phyloP scores from a whole-genome alignment of 2,329 filamentous ascomycete genomes.

The Trichoderma lentiforme region DNA sequence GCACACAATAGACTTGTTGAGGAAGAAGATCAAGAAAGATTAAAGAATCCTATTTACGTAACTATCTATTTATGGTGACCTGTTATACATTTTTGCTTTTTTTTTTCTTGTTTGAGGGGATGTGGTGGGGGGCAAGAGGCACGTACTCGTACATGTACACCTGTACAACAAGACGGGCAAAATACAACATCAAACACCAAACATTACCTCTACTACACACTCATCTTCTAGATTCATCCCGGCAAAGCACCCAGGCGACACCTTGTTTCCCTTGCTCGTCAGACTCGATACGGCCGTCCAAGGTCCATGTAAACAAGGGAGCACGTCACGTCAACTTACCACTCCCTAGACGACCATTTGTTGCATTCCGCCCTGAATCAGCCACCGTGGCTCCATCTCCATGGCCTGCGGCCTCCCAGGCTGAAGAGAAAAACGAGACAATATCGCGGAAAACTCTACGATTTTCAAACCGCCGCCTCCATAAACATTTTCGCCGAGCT shows the following conservation, averaged over 20 bases:
- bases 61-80: too few species aligned
- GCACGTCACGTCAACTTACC: not conserved
- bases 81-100: too few species aligned
- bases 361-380: slow-evolving; percentile 1
- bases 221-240: not conserved
- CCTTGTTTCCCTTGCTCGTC: not conserved
- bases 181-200: not conserved
- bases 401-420: not conserved
- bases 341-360: not conserved
- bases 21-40: not conserved
- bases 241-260: not conserved
- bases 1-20: not conserved
- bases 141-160: not conserved
- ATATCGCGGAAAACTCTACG: not conserved
- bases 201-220: not conserved
- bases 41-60: too few species aligned
- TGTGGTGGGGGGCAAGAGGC: not conserved
- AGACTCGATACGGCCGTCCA: not conserved
- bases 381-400: not conserved
- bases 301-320: not conserved
- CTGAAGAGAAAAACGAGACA: not conserved
- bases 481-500: not conserved
- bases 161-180: not conserved
- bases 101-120: not conserved
- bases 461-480: not conserved